These are phyloP conservation scores for Epichloe typhina DNA, from an alignment of 2,329 filamentous ascomycete species.

Conservation along the genomic window DNA sequence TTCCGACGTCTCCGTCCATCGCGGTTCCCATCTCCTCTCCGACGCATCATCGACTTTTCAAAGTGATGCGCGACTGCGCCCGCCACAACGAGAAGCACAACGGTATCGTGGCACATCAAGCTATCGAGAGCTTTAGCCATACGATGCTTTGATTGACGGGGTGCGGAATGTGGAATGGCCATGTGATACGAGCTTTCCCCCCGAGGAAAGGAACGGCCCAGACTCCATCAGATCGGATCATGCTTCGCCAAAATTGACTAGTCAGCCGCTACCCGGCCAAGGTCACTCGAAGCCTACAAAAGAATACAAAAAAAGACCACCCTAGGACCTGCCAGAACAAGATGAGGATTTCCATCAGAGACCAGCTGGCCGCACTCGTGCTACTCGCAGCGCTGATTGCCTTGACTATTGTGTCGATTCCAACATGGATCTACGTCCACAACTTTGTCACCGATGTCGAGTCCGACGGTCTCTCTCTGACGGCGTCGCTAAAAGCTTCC, in stretches of 20 bases:
- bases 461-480: constrained; percentile 54
- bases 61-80: background rate
- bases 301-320: background rate
- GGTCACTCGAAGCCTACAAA: background rate
- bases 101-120: background rate
- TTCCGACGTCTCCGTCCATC: background rate
- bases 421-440: constrained; percentile 52
- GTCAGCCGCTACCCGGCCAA: background rate
- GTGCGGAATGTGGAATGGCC: background rate
- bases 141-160: background rate
- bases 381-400: constrained; percentile 60
- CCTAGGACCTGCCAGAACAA: background rate
- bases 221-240: background rate
- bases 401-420: constrained; percentile 66
- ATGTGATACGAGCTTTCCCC: background rate
- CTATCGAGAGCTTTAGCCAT: background rate
- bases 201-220: background rate
- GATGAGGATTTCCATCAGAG: constrained; percentile 79
- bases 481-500: constrained; percentile 75
- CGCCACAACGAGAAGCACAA: background rate
- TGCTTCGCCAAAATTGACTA: background rate
- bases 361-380: constrained; percentile 74
- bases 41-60: background rate
- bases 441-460: constrained; percentile 38
- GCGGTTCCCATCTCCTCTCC: background rate